Percentiles rank a stretch among this genome's conserved stretches.
phyloP scores from a whole-genome alignment of 2,329 filamentous ascomycete genomes.

The Drechslera avenae region DNA sequence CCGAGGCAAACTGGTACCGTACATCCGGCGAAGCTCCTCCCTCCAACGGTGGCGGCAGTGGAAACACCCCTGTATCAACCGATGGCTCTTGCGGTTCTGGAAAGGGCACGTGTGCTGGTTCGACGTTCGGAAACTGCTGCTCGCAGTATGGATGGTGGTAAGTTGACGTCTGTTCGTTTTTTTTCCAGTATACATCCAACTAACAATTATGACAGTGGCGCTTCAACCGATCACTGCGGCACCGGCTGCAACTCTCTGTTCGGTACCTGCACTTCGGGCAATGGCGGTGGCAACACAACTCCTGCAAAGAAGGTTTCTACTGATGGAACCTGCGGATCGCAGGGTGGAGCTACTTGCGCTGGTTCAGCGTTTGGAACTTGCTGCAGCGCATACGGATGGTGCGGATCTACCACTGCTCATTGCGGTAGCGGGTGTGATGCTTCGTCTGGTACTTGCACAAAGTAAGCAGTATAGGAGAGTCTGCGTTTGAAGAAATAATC shows the following conservation, averaged over 20 bases:
- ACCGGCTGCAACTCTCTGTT: conserved; percentile 42
- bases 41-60: conserved; percentile 25
- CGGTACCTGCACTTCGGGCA: conserved; percentile 27
- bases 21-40: conserved; percentile 30
- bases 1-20: conserved; percentile 57
- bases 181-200: no score
- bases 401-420: conserved; percentile 15
- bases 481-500: no score
- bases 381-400: conserved; percentile 20
- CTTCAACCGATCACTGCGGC: conserved; percentile 34
- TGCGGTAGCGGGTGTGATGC: conserved; percentile 19
- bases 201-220: no score
- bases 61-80: conserved; percentile 22
- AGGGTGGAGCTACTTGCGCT: conserved; percentile 14
- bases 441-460: conserved; percentile 16
- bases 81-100: conserved; percentile 33
- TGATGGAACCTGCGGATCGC: conserved; percentile 17
- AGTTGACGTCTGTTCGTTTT: no score
- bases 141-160: conserved; percentile 51
- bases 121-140: conserved; percentile 53
- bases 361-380: conserved; percentile 19
- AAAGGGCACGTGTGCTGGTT: conserved; percentile 33
- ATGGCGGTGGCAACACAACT: not conserved
- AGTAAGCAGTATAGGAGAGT: no score
- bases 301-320: conserved; percentile 9